phyloP scores from a whole-genome alignment of 768 basidiomycete genomes.

The Xerocomellus dryophilus region DNA sequence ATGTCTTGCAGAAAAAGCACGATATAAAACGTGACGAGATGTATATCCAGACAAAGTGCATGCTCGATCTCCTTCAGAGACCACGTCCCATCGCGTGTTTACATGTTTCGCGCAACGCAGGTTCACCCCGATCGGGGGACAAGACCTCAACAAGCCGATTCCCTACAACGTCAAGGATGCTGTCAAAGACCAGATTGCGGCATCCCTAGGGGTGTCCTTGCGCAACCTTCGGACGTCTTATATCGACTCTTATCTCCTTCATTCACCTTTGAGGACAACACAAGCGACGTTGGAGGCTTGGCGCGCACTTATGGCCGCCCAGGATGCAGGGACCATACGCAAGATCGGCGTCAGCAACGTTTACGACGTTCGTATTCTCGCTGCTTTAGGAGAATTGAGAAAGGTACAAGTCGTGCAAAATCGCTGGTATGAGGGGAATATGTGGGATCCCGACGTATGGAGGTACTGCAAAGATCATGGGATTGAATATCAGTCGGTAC shows the following conservation, averaged over 20 bases:
- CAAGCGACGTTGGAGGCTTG: conserved; percentile 69
- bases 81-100: not conserved
- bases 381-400: conserved; percentile 48
- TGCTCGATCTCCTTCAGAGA: not conserved
- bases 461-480: conserved; percentile 59
- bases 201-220: conserved; percentile 64
- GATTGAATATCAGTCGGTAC: conserved; percentile 68
- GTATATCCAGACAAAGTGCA: conserved; percentile 78
- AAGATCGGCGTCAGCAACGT: conserved; percentile 76
- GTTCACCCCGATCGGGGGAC: conserved; percentile 71
- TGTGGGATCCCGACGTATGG: conserved; percentile 67
- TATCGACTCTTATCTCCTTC: conserved; percentile 76
- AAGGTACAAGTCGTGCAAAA: conserved; percentile 78
- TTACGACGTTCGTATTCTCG: conserved; percentile 59
- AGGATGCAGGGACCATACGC: conserved; percentile 61
- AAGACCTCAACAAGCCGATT: conserved; percentile 64
- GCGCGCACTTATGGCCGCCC: conserved; percentile 55
- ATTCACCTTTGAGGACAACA: conserved; percentile 63
- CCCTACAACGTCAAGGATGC: conserved; percentile 62
- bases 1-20: conserved; percentile 52
- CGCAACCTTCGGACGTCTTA: conserved; percentile 67
- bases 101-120: conserved; percentile 34
- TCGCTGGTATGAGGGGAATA: conserved; percentile 80
- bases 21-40: conserved; percentile 65
- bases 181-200: conserved; percentile 55